Base-by-base conservation (phyloP, 495 filamentous ascomycete genomes). In the Penicillium lagena region DNA sequence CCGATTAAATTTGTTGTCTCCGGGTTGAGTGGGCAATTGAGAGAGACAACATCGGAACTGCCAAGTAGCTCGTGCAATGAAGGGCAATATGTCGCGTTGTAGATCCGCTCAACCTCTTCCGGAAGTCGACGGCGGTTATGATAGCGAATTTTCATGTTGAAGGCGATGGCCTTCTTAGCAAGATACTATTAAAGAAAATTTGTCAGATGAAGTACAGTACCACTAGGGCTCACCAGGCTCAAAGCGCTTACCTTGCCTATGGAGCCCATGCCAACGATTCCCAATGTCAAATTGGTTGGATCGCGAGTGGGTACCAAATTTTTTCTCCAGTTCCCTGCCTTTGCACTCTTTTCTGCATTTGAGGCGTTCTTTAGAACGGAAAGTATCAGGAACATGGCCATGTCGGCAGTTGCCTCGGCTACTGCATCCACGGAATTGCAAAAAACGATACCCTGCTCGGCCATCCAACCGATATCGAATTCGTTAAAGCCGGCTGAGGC, bases 261-360 rank as follows among this genome's bases (percentile, higher is more conserved):
- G 1, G 83, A 82, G 1, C 86, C 86, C 81, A 90, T 83, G 7
- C 86, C 86, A 10, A 91, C 55, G 44, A 90, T 83, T 6, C 81
- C 81, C 6, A 82, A 62, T 31, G 66, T 71, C 49, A 81, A 70
- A 1, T 78, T 78, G 10, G 63, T 53, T 5, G 81, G 77, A 63
- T 79, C 71, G 46, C 71, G 66, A 9, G 66, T 62, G 4, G 71
- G 62, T 30, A 64, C 59, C 31, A 55, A 13, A 32, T 35, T 30
- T 7, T 56, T 51, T 37, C 68, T 50, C 69, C 73, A 84, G 5
- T 66, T 54, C 1, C 77, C 76, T 1, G 59, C 43, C 1, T 76
- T 66, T 5, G 86, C 65, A 3, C 68, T 58, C 0, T 60, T 41
- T 66, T 85, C 75, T 0, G 74, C 67, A 13, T 62, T 52, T 37